phyloP scores from a whole-genome alignment of 2,329 filamentous ascomycete species.

The Fusarium musae region DNA sequence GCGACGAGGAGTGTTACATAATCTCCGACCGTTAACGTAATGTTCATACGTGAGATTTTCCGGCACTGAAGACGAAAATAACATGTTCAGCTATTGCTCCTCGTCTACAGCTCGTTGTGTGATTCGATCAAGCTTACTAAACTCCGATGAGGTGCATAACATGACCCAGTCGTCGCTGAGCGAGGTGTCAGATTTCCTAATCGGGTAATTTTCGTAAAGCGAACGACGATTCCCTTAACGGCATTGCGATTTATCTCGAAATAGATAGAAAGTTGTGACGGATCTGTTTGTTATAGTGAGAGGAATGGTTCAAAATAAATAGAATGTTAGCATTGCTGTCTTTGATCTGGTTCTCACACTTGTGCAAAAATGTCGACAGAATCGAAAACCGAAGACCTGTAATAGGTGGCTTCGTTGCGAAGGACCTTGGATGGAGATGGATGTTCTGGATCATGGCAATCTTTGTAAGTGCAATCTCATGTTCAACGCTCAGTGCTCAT shows the following conservation, averaged over 20 bases:
- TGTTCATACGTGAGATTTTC: neutral
- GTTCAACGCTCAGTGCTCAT: neutral
- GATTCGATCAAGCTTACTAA: neutral
- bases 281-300: fast-evolving
- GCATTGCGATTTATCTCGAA: neutral
- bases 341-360: too few species aligned
- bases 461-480: neutral
- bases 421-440: constrained; percentile 13
- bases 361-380: neutral
- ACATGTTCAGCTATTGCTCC: fast-evolving
- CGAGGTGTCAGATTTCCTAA: neutral
- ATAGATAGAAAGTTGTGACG: neutral
- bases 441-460: constrained; percentile 22
- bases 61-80: neutral
- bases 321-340: fast-evolving
- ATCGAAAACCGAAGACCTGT: neutral
- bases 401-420: constrained; percentile 7
- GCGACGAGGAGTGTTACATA: neutral
- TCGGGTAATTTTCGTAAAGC: constrained; percentile 1
- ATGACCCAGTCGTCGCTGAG: neutral
- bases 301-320: fast-evolving
- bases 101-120: fast-evolving
- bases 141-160: neutral
- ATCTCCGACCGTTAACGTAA: neutral
- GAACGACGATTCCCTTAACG: neutral